Evolutionary conservation across 495 filamentous ascomycete genomes (phyloP).

Genomic region (Neurospora sp.): DNA sequence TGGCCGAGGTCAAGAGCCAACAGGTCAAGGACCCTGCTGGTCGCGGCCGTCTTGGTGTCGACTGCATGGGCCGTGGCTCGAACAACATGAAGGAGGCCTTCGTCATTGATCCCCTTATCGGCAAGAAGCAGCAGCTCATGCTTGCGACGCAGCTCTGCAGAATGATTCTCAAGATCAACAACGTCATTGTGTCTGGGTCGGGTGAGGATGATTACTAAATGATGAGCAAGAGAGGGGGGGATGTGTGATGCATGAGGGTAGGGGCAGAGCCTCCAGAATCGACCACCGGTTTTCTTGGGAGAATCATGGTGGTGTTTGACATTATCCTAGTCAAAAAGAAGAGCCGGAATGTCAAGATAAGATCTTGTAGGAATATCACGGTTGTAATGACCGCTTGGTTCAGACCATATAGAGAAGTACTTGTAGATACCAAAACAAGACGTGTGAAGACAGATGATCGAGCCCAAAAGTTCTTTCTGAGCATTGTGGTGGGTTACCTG

Average conservation of each 20-base stretch:
- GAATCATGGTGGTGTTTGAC: background rate
- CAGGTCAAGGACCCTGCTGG: constrained; percentile 78
- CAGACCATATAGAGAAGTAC: background rate
- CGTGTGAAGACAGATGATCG: background rate
- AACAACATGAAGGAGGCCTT: constrained; percentile 97
- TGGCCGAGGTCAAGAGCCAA: constrained; percentile 88
- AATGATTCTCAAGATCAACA: constrained; percentile 97
- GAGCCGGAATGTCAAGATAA: background rate
- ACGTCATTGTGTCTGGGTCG: constrained; percentile 90
- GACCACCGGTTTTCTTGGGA: background rate
- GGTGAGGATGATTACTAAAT: constrained; percentile 84
- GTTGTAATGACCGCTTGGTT: background rate
- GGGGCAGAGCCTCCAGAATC: background rate
- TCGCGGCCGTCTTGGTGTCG: constrained; percentile 68
- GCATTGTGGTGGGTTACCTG: background rate
- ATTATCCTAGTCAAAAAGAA: background rate
- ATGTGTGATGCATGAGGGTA: background rate
- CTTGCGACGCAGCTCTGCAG: constrained; percentile 95
- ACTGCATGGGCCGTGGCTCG: constrained; percentile 91
- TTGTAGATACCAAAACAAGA: background rate
- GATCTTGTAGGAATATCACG: background rate
- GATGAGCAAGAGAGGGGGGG: background rate
- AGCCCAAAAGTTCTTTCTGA: background rate
- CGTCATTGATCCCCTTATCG: constrained; percentile 95
- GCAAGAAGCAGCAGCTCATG: constrained; percentile 92